A percentile compares a stretch with the other conserved stretches of the same genome.
These are phyloP conservation scores for Prinsepia uniflora DNA, from an alignment of 306 rosid genomes.

Conservation along the genomic window DNA sequence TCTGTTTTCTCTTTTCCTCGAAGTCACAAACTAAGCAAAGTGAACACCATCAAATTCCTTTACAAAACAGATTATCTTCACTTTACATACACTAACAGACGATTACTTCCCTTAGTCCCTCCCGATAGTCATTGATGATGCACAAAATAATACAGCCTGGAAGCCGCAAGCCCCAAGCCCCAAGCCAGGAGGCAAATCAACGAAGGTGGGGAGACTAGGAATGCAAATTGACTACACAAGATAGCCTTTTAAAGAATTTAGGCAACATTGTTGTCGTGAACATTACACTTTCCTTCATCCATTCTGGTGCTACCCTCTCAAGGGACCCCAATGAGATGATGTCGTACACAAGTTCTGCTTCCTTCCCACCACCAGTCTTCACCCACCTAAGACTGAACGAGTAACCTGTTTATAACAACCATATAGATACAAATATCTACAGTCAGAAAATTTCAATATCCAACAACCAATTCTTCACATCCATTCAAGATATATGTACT, in stretches of 20 bases:
- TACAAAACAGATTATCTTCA: too few relatives aligned
- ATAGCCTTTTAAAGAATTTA: constrained; percentile 66
- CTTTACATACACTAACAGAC: background rate
- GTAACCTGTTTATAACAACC: constrained; percentile 43
- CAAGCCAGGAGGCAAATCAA: background rate
- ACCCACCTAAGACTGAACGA: constrained; percentile 76
- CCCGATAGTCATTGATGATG: too few relatives aligned
- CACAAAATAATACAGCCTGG: background rate
- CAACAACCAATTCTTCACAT: background rate
- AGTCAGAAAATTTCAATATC: constrained; percentile 13
- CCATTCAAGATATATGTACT: too few relatives aligned
- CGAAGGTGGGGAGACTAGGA: background rate
- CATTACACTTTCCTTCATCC: constrained; percentile 84
- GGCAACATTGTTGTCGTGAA: constrained; percentile 86
- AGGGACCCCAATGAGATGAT: constrained; percentile 66
- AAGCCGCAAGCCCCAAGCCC: background rate
- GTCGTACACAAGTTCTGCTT: constrained; percentile 59
- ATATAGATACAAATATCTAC: constrained; percentile 4
- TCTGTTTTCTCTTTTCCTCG: too few relatives aligned
- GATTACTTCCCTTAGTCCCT: too few relatives aligned
- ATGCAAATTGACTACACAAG: constrained; percentile 50
- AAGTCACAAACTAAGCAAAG: too few relatives aligned
- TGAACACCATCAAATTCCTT: too few relatives aligned
- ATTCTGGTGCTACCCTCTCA: constrained; percentile 85
- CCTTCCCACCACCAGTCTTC: constrained; percentile 40